phyloP scores from a whole-genome alignment of 2,329 filamentous ascomycete species.

The Xylariaceae sp. region DNA sequence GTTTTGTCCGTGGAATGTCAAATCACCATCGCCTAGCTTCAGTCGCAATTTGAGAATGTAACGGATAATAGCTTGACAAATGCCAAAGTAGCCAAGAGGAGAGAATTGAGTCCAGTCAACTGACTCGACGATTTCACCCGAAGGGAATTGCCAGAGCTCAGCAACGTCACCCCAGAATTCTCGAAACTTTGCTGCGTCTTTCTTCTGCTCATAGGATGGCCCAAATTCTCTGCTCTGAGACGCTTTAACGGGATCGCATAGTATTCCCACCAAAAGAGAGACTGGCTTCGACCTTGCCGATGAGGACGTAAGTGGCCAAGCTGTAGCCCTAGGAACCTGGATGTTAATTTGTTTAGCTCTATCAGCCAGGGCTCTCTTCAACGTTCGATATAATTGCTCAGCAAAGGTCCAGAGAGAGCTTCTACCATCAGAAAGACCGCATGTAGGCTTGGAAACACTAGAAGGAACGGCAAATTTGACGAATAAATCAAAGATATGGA shows the following conservation, averaged over 20 bases:
- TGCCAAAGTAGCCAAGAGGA: slow-evolving; percentile 56
- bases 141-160: slow-evolving; percentile 91
- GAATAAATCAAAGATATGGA: slow-evolving; percentile 62
- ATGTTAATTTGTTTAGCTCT: slow-evolving; percentile 73
- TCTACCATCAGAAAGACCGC: slow-evolving; percentile 46
- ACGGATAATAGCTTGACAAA: slow-evolving; percentile 79
- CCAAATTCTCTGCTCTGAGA: slow-evolving; percentile 84
- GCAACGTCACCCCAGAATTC: slow-evolving; percentile 95
- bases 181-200: slow-evolving; percentile 80
- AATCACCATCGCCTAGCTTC: slow-evolving; percentile 59
- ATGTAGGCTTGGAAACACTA: slow-evolving; percentile 30
- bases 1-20: slow-evolving; percentile 57
- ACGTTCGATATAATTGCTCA: slow-evolving; percentile 64
- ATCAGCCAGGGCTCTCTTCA: slow-evolving; percentile 76
- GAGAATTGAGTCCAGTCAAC: slow-evolving; percentile 78
- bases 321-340: slow-evolving; percentile 44
- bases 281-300: slow-evolving; percentile 41
- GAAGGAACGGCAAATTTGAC: slow-evolving; percentile 42
- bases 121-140: slow-evolving; percentile 92
- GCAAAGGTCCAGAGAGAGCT: slow-evolving; percentile 54
- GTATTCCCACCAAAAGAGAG: slow-evolving; percentile 67
- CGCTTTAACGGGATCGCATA: slow-evolving; percentile 75
- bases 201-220: slow-evolving; percentile 83
- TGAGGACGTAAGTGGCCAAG: slow-evolving; percentile 56
- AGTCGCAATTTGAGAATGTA: slow-evolving; percentile 76